phyloP scores from a whole-genome alignment of 306 rosid genomes.

The Cucumis hystrix region DNA sequence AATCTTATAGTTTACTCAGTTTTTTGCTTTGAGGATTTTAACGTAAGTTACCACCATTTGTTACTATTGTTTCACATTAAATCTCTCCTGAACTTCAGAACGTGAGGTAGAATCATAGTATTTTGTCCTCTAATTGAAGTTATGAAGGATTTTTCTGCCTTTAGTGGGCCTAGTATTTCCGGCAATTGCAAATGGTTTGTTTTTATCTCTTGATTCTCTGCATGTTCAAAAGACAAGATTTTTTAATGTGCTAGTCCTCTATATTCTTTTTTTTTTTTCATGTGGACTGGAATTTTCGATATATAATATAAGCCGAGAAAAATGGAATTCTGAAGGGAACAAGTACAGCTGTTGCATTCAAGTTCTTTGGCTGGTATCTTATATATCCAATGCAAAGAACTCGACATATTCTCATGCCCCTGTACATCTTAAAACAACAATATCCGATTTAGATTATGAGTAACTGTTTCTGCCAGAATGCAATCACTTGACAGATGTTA shows the following conservation, averaged over 20 bases:
- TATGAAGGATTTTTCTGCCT: neutral
- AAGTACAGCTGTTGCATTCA: neutral
- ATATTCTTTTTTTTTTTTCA: neutral
- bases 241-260: neutral
- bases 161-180: neutral
- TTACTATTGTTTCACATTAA: neutral
- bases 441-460: neutral
- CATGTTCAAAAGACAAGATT: neutral
- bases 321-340: slow-evolving; percentile 1
- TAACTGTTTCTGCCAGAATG: neutral
- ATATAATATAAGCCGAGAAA: neutral
- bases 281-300: neutral
- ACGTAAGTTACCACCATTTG: neutral
- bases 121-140: neutral
- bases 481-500: neutral
- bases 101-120: neutral
- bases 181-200: slow-evolving; percentile 1
- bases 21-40: neutral
- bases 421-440: neutral
- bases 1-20: neutral
- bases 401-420: neutral
- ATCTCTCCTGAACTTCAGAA: neutral
- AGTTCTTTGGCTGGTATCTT: neutral
- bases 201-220: neutral
- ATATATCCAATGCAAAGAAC: neutral